Percentiles rank a stretch among this genome's conserved stretches.
These are phyloP conservation scores for Verticillium alfalfae DNA, from an alignment of 2,329 filamentous ascomycete species.

Conservation along the genomic window DNA sequence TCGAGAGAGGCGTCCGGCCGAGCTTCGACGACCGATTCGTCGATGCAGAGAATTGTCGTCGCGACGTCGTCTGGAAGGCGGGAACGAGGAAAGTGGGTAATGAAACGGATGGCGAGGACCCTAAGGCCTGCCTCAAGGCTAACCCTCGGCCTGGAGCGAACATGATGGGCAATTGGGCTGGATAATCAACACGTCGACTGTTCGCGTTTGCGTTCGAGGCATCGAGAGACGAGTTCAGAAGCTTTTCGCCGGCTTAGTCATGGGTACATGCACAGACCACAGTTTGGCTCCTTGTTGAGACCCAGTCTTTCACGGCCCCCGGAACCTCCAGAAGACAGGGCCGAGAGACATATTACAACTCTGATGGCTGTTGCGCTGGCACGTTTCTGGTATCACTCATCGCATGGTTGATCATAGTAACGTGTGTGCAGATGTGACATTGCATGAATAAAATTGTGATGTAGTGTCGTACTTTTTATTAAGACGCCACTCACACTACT, in stretches of 20 bases:
- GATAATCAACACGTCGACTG: not conserved
- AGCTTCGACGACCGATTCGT: conserved; percentile 70
- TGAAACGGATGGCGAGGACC: conserved; percentile 40
- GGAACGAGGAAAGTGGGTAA: conserved; percentile 70
- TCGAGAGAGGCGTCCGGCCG: conserved; percentile 70
- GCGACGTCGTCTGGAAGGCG: conserved; percentile 49
- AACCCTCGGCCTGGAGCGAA: conserved; percentile 58
- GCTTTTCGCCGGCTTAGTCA: conserved; percentile 29
- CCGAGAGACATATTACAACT: not conserved
- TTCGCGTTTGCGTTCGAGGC: not conserved
- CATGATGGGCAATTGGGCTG: conserved; percentile 37
- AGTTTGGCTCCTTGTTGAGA: not conserved
- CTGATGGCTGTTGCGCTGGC: not conserved
- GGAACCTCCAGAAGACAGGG: not conserved
- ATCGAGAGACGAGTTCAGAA: not conserved
- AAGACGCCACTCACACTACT: conserved; percentile 22
- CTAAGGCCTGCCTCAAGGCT: conserved; percentile 51
- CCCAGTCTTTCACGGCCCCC: not conserved
- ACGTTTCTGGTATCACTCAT: not conserved
- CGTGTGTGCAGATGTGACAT: not conserved
- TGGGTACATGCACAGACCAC: conserved; percentile 16
- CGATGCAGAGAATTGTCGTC: conserved; percentile 67
- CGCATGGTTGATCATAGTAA: not conserved
- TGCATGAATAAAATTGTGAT: not conserved
- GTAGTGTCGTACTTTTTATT: conserved; percentile 21